Evolutionary conservation across 192 early-diverging fungal species (phyloP), one percentile per base, ranked within the genome.

Genomic region (Rhizophlyctis rosea): DNA sequence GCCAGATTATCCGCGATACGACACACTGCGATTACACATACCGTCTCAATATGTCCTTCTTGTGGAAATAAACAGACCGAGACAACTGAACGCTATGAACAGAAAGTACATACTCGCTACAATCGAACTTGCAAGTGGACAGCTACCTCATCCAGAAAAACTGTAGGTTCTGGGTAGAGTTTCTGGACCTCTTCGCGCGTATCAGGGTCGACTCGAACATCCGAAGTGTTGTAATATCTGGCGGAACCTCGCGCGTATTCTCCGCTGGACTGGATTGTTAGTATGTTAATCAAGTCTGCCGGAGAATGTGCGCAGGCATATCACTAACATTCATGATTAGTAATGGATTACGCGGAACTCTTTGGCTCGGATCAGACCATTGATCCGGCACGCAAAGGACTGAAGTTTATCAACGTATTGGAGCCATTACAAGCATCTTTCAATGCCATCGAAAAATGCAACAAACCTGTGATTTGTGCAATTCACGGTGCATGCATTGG

Each of bases 201-300:
- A 67, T 91, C 49, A 65, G 75, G 30, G 25, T 57, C n/a, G 90
- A 96, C 72, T 61, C 76, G 13, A 64, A 84, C 27, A 86, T 95
- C 50, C 83, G 88, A 31, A 78, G 79, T 60, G 85, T 95, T 0
- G 84, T 99, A 28, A 60, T 97, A 24, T 86, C 86, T 13, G 91
- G 88, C 24, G 75, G 79, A 25, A 87, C 87, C 28, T 36, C 49
- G 18, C 77, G 82, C 33, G 77, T 86, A 64, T 99, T 99, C 64
- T 90, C 90, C n/a, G 88, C 90, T 34, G 96, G 96, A 5, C 75
- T 99, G 25, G 96, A 99, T 60, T 71, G 88, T 85, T 86, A 74
- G 63, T 54, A 24, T 71, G 69, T 64, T 28, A n/a, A 16, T 66
- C 29, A 13, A 24, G 2, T 28, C 23, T 13, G 13, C 33, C 23